Evolutionary conservation across 345 rosid species (phyloP).

Genomic region (Boechera stricta): DNA sequence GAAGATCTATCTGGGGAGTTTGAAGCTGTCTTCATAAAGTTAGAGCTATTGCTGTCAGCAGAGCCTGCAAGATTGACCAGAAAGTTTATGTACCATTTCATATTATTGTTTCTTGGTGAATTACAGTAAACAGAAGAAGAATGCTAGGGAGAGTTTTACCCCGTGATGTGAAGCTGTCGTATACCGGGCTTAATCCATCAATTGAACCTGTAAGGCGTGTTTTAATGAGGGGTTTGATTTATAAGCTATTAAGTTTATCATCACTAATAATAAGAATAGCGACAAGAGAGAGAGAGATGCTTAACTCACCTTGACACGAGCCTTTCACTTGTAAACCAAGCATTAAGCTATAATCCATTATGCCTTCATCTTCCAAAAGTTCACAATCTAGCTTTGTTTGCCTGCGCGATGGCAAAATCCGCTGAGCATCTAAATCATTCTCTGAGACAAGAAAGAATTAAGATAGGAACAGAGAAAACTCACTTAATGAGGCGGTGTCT

Average conservation of each 20-base stretch:
- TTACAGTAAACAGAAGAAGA: neutral
- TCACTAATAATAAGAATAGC: neutral
- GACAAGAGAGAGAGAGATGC: neutral
- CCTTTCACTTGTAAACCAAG: constrained; percentile 55
- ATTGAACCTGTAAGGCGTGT: constrained; percentile 36
- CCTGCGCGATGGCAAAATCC: constrained; percentile 33
- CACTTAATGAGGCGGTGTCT: constrained; percentile 51
- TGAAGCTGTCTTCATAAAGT: constrained; percentile 42
- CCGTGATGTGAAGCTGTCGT: constrained; percentile 42
- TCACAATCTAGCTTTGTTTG: constrained; percentile 67
- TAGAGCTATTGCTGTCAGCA: constrained; percentile 35
- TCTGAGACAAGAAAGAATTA: constrained; percentile 33
- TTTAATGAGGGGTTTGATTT: neutral
- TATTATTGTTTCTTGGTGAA: constrained; percentile 1
- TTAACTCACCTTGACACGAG: constrained; percentile 49
- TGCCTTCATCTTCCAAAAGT: constrained; percentile 59
- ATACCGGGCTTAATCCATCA: constrained; percentile 35
- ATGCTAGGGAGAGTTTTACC: constrained; percentile 19
- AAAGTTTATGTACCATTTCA: neutral
- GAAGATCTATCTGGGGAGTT: constrained; percentile 43
- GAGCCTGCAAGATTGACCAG: constrained; percentile 40
- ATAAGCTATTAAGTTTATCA: neutral
- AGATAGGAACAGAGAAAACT: constrained; percentile 35
- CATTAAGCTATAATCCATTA: constrained; percentile 64
- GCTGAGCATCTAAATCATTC: constrained; percentile 3